A percentile compares a stretch with the other conserved stretches of the same genome.
Evolutionary conservation across 2,329 filamentous ascomycete species (phyloP).

Genomic region (Arthroderma sp.): DNA sequence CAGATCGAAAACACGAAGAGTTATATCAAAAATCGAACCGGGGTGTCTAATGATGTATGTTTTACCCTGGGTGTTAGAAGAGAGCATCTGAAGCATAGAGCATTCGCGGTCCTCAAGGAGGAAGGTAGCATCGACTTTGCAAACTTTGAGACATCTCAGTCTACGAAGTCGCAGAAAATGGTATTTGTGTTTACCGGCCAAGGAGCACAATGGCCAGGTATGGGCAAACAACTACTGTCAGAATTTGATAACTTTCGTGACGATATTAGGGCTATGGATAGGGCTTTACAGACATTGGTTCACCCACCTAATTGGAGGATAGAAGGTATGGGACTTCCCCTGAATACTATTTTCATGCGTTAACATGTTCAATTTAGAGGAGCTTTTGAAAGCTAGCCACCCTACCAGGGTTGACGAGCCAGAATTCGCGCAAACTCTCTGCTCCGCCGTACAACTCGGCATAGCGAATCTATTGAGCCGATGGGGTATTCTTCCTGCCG

Average conservation of each 20-base stretch:
- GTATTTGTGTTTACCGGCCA: constrained; percentile 16
- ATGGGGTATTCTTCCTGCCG: constrained; percentile 18
- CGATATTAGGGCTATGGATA: neutral
- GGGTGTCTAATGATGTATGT: neutral
- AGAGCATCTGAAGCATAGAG: neutral
- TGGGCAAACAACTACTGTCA: constrained; percentile 6
- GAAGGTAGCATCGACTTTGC: neutral
- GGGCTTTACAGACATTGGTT: neutral
- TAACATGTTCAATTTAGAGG: neutral
- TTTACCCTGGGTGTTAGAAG: neutral
- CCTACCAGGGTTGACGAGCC: constrained; percentile 18
- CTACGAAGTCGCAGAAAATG: neutral
- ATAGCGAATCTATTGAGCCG: constrained; percentile 21
- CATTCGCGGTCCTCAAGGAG: neutral
- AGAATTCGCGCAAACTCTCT: constrained; percentile 22
- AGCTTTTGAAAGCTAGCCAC: neutral
- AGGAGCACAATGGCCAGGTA: constrained; percentile 14
- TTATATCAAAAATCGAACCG: neutral
- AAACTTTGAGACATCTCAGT: neutral
- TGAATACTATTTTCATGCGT: neutral
- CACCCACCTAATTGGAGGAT: neutral
- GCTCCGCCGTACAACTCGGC: constrained; percentile 24
- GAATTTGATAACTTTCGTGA: neutral
- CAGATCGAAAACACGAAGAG: neutral
- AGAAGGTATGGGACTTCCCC: neutral